Evolutionary conservation across 257 asterid genomes (phyloP).

Genomic region (Solanum virginianum): DNA sequence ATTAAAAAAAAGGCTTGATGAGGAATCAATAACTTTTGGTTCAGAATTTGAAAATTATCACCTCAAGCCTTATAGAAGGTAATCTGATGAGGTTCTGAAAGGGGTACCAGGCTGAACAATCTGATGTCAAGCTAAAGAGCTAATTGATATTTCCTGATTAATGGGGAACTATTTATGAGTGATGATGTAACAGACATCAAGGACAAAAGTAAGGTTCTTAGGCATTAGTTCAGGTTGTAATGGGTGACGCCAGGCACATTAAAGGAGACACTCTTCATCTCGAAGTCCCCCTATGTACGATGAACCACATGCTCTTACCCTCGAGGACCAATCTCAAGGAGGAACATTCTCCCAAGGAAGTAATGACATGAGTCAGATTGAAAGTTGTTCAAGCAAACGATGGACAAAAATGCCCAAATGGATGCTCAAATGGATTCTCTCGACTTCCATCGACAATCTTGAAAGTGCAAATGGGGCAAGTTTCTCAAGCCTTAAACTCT

Average conservation of each 20-base stretch:
- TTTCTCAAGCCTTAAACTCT: neutral
- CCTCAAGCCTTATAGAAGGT: constrained; percentile 65
- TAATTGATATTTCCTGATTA: neutral
- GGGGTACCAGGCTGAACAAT: neutral
- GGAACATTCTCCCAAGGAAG: neutral
- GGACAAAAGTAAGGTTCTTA: neutral
- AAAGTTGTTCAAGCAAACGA: neutral
- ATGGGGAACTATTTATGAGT: neutral
- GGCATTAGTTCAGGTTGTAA: neutral
- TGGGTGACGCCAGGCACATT: neutral
- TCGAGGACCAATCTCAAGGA: neutral
- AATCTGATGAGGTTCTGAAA: neutral
- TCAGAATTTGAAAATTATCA: constrained; percentile 62
- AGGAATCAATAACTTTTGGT: constrained; percentile 63
- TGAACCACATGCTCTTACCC: neutral
- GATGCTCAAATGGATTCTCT: neutral
- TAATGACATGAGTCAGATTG: neutral
- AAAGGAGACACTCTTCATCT: neutral
- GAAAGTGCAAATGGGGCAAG: neutral
- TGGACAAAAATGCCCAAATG: neutral
- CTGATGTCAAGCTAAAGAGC: neutral
- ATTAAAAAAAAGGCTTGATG: constrained; percentile 77
- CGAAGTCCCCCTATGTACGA: neutral
- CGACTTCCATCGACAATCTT: neutral
- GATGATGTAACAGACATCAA: neutral